Evolutionary conservation across 768 basidiomycete species (phyloP), one percentile per base, ranked within the genome.

Genomic region (Mycena venus): DNA sequence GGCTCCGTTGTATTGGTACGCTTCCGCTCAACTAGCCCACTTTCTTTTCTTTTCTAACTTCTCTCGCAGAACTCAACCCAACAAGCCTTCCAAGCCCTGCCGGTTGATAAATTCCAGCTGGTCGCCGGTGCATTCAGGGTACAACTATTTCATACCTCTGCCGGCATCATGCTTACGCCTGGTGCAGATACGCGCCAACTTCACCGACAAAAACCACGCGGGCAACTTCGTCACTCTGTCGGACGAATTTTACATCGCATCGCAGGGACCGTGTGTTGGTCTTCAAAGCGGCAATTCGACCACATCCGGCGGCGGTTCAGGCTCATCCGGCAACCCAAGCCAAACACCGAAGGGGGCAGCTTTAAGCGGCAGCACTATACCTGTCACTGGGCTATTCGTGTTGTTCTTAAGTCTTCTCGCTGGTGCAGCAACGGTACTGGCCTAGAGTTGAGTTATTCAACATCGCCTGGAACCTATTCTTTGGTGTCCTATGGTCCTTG

Each of bases 211-310:
- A 19, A 65, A 23, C 62, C 70, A 64, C 23, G 23, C 25, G 1
- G 62, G 53, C 2, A 65, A 32, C 32, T 72, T 72, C 11, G 19
- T n/a, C 11, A 7, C 47, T 14, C 23, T 69, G 14, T 69, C 68
- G 27, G 68, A 69, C 32, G 68, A 69, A 58, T 69, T 69, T 56
- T 69, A 60, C 42, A 61, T 69, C 23, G 68, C 68, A 25, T 40
- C 55, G 4, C n/a, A 25, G 4, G 38, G 23, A 1, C 51, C 51
- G 2, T 68, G 65, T n/a, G 65, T 40, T n/a, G 65, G 53, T 4
- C 65, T 49, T 12, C 44, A 60, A 21, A 44, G 29, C 23, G 68
- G 59, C 5, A 70, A 61, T 29, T 60, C 68, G 23, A 70, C 59
- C 6, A 70, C 68, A 7, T 27, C 65, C 12, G 49, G 49, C 8